Conservation (phyloP, 192 early-diverging fungal species). For the Chytriomyces sp. region DNA sequence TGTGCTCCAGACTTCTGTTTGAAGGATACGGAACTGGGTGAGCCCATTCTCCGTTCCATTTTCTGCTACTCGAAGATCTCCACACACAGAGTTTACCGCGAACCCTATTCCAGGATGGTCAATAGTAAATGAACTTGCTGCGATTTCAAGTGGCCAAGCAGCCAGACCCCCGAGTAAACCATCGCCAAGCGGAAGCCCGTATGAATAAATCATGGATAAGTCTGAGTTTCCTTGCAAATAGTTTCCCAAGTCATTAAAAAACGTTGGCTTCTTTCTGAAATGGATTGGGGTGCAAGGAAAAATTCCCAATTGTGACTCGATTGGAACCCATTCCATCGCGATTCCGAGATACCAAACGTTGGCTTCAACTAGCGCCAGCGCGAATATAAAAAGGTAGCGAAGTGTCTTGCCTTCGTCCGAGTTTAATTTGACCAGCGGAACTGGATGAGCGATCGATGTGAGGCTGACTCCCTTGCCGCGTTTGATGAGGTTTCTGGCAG, state of each 20-base stretch:
- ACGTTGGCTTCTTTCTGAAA: neutral
- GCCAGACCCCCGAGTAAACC: slow-evolving; percentile 10
- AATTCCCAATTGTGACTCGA: neutral
- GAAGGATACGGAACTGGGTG: neutral
- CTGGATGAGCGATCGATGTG: slow-evolving; percentile 10
- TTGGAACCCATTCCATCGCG: slow-evolving; percentile 8
- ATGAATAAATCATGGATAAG: slow-evolving; percentile 6
- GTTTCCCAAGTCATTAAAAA: neutral
- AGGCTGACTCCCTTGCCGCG: neutral
- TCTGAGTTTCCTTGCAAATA: slow-evolving; percentile 14
- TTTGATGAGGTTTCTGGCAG: slow-evolving; percentile 1
- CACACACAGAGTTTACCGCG: neutral
- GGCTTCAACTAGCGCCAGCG: slow-evolving; percentile 7
- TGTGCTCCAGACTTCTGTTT: slow-evolving; percentile 6
- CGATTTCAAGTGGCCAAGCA: neutral
- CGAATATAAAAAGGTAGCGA: neutral
- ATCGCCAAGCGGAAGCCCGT: slow-evolving; percentile 14
- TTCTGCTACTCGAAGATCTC: slow-evolving; percentile 7
- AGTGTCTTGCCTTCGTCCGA: slow-evolving; percentile 2
- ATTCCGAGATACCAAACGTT: slow-evolving; percentile 21
- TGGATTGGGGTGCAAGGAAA: neutral
- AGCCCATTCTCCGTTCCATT: neutral
- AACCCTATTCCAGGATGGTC: neutral
- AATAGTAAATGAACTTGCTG: neutral
- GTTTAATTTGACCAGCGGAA: slow-evolving; percentile 7